Evolutionary conservation across 2,329 filamentous ascomycete genomes (phyloP), one percentile per base, ranked within the genome.

Genomic region (Aspergillus hortae): DNA sequence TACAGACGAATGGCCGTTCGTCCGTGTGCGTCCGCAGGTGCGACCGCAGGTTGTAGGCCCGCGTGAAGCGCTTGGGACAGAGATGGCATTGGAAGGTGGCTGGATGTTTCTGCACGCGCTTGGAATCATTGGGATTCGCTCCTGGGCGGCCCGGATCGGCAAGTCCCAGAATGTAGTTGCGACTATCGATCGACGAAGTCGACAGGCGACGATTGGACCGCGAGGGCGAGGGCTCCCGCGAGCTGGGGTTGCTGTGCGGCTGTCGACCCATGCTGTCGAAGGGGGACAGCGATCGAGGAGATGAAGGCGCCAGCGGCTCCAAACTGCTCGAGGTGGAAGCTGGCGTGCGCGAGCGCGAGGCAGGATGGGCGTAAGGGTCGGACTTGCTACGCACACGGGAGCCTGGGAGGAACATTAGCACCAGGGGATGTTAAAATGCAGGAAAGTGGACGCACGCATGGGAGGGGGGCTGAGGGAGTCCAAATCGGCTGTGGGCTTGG

Each of bases 21-120:
- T 99, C 94, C 0, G 94, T 99, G 67, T 99, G 94, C 0, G 94
- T 99, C 44, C 94, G 88, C 54, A 97, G 74, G 74, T 99, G 94
- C 41, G 92, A 97, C 12, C 94, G 89, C 49, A 99, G 76, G 66
- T 99, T 99, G 74, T 99, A 99, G 0, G 94, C 94, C 52, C 94
- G 84, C 0, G 94, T 99, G 67, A 99, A 99, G 14, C 90, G 85
- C 72, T 99, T 99, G 0, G 94, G 92, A 63, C 94, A 99, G 7
- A 97, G 77, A 9, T 76, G 89, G 70, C 94, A 99, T 67, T 97
- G 92, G 74, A 97, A 99, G 0, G 92, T 99, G 6, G 94, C 94
- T 0, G 94, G 94, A 62, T 99, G 94, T 67, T 99, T 99, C 70
- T 99, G 94, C 1, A 90, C 86, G n/a, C 94, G 86, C 68, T 94